Conservation (phyloP, 371 early-diverging fungal species). For the Sporodiniella umbellata region DNA sequence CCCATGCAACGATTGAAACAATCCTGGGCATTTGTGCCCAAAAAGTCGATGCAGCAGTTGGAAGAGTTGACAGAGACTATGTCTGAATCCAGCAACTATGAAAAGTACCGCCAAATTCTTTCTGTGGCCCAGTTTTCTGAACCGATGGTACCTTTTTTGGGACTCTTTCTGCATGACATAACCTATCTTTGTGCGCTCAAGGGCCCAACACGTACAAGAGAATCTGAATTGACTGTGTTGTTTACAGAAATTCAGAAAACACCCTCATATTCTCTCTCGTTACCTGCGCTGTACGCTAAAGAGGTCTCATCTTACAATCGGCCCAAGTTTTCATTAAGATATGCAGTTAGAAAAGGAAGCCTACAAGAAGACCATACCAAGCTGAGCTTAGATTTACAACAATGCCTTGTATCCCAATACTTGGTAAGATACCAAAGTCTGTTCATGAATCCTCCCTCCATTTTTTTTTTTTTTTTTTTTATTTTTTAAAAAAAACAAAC, state of each 20-base stretch:
- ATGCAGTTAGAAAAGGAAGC: constrained; percentile 16
- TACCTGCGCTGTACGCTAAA: constrained; percentile 48
- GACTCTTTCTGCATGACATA: constrained; percentile 75
- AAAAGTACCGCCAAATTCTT: constrained; percentile 49
- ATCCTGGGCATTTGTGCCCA: constrained; percentile 72
- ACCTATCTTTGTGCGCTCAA: constrained; percentile 62
- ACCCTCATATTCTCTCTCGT: constrained; percentile 57
- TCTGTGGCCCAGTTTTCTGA: constrained; percentile 7
- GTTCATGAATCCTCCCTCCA: no score
- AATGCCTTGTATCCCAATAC: constrained; percentile 66
- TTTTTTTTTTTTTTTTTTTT: no score
- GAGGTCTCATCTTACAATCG: constrained; percentile 15
- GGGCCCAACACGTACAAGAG: constrained; percentile 40
- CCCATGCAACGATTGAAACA: constrained; percentile 72
- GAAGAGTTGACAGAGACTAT: constrained; percentile 55
- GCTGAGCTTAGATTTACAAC: constrained; percentile 35
- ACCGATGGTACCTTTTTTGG: constrained; percentile 77
- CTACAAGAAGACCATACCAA: constrained; percentile 22
- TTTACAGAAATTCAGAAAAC: constrained; percentile 55
- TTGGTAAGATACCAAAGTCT: constrained; percentile 30
- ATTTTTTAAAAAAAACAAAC: not conserved
- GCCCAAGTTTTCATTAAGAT: not conserved
- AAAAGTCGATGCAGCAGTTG: constrained; percentile 58
- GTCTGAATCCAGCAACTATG: constrained; percentile 72
- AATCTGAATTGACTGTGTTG: constrained; percentile 41